Evolutionary conservation across 176 grass and related monocot species (phyloP).

Genomic region (Musa beccarii): DNA sequence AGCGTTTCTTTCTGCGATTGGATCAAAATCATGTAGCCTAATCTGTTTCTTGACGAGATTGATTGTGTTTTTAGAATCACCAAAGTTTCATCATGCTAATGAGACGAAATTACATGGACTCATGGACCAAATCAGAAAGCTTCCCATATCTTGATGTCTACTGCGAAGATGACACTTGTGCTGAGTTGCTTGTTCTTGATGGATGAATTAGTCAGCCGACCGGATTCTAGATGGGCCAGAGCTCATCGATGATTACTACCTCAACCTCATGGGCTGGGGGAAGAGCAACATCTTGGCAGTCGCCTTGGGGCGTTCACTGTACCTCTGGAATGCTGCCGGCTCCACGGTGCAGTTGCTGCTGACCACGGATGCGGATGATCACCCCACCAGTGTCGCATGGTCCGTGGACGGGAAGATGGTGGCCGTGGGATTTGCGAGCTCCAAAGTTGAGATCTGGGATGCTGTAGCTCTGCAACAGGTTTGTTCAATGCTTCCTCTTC

Average conservation of each 20-base stretch:
- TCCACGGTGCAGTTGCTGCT: slow-evolving; percentile 9
- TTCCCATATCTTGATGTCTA: not conserved
- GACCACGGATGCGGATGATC: slow-evolving; percentile 10
- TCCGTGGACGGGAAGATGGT: slow-evolving; percentile 23
- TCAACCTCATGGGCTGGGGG: slow-evolving; percentile 35
- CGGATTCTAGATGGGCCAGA: slow-evolving; percentile 22
- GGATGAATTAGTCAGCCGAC: slow-evolving; percentile 16
- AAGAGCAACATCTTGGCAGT: slow-evolving; percentile 32
- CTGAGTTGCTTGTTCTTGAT: not conserved
- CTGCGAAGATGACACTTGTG: not conserved
- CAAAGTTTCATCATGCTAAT: too few relatives aligned
- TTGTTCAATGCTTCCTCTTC: not conserved
- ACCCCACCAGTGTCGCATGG: slow-evolving; percentile 37
- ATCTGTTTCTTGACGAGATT: not conserved
- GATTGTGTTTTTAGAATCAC: too few relatives aligned
- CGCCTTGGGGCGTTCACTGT: slow-evolving; percentile 21
- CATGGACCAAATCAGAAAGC: not conserved
- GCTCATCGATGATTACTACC: slow-evolving; percentile 20
- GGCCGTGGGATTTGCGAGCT: slow-evolving; percentile 30
- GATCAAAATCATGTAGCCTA: not conserved
- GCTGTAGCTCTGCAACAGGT: slow-evolving; percentile 17
- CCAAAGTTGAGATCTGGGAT: slow-evolving; percentile 35
- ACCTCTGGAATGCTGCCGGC: slow-evolving; percentile 20
- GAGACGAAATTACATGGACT: too few relatives aligned
- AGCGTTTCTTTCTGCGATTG: too few relatives aligned